A percentile compares a stretch with the other conserved stretches of the same genome.
phyloP scores from a whole-genome alignment of 1,284 basidiomycete genomes.

The Fistulina hepatica region DNA sequence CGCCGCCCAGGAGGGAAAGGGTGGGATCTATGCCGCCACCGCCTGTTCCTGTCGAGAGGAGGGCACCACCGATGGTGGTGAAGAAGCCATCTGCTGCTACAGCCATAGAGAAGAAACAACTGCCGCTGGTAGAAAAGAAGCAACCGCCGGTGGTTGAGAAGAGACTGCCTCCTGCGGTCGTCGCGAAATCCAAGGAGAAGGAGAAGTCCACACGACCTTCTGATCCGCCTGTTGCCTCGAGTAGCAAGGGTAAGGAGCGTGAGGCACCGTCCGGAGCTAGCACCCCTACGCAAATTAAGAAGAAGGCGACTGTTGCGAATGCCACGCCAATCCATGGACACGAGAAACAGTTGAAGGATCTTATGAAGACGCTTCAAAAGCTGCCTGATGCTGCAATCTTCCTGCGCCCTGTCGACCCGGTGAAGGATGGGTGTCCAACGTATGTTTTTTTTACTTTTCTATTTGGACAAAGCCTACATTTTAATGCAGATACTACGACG shows the following conservation, averaged over 20 bases:
- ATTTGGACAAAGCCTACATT: constrained; percentile 5
- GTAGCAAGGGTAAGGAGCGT: constrained; percentile 59
- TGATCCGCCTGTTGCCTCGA: constrained; percentile 24
- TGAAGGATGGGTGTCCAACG: constrained; percentile 78
- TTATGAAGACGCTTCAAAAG: constrained; percentile 58
- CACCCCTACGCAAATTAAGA: constrained; percentile 13
- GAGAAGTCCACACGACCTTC: too few species aligned
- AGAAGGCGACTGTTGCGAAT: constrained; percentile 29
- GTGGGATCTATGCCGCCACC: constrained; percentile 30
- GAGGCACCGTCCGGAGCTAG: constrained; percentile 24
- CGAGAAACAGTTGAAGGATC: constrained; percentile 69
- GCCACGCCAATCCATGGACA: constrained; percentile 52
- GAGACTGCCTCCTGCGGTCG: background rate
- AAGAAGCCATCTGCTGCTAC: background rate
- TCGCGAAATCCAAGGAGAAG: too few species aligned
- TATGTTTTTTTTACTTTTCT: constrained; percentile 30
- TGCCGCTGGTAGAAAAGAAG: too few species aligned
- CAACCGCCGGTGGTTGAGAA: constrained; percentile 33
- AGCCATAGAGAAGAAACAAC: too few species aligned
- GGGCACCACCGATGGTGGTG: constrained; percentile 12
- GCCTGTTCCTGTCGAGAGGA: constrained; percentile 17
- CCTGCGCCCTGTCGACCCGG: constrained; percentile 77
- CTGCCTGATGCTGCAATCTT: constrained; percentile 73
- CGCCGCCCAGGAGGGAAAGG: constrained; percentile 55
- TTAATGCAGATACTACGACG: constrained; percentile 74